Conservation (phyloP, 1,284 basidiomycete species). For the Phellinidium pouzarii region DNA sequence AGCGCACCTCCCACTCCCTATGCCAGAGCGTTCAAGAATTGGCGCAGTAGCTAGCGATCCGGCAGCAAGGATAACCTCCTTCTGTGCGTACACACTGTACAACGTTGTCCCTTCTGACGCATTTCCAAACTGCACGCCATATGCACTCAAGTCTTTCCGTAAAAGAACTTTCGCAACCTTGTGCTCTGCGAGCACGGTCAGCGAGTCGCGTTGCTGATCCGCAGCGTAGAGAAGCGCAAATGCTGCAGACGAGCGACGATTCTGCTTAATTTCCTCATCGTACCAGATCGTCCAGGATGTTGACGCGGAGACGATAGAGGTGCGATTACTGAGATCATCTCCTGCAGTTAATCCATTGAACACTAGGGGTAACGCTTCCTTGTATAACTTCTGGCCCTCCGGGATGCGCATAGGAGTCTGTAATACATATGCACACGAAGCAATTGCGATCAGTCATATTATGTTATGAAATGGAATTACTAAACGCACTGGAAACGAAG, state of each 20-base stretch:
- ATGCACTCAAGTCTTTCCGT: constrained; percentile 20
- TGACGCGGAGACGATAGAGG: constrained; percentile 19
- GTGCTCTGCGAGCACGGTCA: constrained; percentile 31
- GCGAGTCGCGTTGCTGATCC: constrained; percentile 25
- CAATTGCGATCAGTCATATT: no score
- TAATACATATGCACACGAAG: neutral
- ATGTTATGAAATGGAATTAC: no score
- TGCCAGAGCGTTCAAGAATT: constrained; percentile 26
- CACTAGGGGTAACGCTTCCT: constrained; percentile 21
- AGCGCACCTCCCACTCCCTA: constrained; percentile 22
- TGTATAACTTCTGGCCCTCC: constrained; percentile 21
- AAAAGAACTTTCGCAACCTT: constrained; percentile 28
- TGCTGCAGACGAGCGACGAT: constrained; percentile 31
- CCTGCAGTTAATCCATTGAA: constrained; percentile 19
- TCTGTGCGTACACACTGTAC: constrained; percentile 20
- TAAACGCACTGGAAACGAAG: constrained; percentile 22
- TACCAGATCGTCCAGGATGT: constrained; percentile 25
- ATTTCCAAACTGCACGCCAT: constrained; percentile 23
- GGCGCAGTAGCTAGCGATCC: constrained; percentile 21
- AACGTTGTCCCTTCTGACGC: constrained; percentile 11
- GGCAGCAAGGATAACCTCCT: constrained; percentile 25
- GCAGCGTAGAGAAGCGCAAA: constrained; percentile 34
- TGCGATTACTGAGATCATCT: constrained; percentile 22
- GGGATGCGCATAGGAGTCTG: constrained; percentile 23
- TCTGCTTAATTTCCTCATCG: constrained; percentile 19